These are phyloP conservation scores for Colletotrichum falcatum DNA, from an alignment of 2,329 filamentous ascomycete genomes.

Conservation along the genomic window DNA sequence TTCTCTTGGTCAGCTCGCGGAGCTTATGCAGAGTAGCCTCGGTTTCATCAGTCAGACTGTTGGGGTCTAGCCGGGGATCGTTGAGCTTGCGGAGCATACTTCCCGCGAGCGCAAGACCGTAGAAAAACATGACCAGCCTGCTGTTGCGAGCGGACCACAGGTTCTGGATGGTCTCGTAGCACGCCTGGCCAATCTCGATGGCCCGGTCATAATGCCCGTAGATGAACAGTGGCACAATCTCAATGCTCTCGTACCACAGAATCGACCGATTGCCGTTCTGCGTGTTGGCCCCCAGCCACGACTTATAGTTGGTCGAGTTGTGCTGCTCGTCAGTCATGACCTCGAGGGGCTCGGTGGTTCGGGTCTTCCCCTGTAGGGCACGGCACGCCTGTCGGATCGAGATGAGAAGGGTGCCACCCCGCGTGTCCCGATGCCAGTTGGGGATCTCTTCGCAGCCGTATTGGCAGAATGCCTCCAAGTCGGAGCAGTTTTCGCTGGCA, in stretches of 20 bases:
- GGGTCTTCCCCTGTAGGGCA: conserved; percentile 81
- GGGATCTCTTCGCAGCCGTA: conserved; percentile 80
- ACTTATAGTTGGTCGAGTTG: conserved; percentile 67
- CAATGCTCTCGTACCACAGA: conserved; percentile 76
- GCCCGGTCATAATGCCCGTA: conserved; percentile 73
- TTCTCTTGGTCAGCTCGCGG: conserved; percentile 66
- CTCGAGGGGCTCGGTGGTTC: conserved; percentile 58
- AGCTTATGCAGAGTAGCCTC: conserved; percentile 65
- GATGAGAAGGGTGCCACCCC: conserved; percentile 78
- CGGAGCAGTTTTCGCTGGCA: conserved; percentile 74
- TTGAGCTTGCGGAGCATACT: conserved; percentile 62
- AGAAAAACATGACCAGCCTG: conserved; percentile 68
- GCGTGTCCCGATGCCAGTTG: conserved; percentile 77
- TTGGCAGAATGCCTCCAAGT: conserved; percentile 77
- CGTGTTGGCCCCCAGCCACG: conserved; percentile 64
- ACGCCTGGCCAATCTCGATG: conserved; percentile 66
- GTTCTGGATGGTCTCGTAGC: conserved; percentile 59
- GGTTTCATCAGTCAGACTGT: conserved; percentile 57
- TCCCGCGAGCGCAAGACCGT: conserved; percentile 68
- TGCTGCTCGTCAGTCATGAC: conserved; percentile 79
- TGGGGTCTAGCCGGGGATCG: conserved; percentile 58
- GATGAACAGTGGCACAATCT: conserved; percentile 71
- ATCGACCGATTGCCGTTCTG: conserved; percentile 73
- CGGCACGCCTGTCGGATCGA: conserved; percentile 74
- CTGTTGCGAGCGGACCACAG: conserved; percentile 72